These are phyloP conservation scores for Annulohypoxylon truncatum DNA, from an alignment of 2,329 filamentous ascomycete species.

Conservation along the genomic window DNA sequence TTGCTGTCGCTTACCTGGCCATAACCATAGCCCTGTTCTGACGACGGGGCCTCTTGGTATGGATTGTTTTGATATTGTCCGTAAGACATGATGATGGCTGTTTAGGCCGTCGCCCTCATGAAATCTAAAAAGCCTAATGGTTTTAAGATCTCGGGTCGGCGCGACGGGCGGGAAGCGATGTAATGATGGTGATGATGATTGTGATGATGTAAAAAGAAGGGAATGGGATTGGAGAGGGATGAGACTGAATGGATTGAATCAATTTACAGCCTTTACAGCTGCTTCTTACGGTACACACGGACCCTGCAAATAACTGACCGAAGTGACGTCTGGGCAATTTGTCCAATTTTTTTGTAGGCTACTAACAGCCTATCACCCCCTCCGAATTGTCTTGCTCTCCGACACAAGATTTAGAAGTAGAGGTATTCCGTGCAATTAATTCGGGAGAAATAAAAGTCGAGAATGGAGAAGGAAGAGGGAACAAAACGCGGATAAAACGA, in stretches of 20 bases:
- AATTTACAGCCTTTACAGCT: constrained; percentile 27
- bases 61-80: constrained; percentile 73
- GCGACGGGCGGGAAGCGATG: constrained; percentile 6
- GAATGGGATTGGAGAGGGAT: constrained; percentile 28
- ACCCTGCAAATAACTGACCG: constrained; percentile 29
- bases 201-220: constrained; percentile 25
- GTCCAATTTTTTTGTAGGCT: constrained; percentile 14
- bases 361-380: constrained; percentile 32
- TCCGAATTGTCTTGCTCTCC: constrained; percentile 8
- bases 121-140: constrained; percentile 25
- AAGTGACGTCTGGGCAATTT: constrained; percentile 39
- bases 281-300: constrained; percentile 26
- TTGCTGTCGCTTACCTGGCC: constrained; percentile 54
- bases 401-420: not conserved
- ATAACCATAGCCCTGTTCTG: constrained; percentile 61
- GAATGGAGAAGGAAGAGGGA: not conserved
- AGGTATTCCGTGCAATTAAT: not conserved
- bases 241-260: constrained; percentile 13
- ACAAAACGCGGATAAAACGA: not conserved
- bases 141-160: constrained; percentile 10
- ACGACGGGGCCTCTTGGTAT: constrained; percentile 66
- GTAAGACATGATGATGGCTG: constrained; percentile 71
- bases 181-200: constrained; percentile 15
- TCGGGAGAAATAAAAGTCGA: not conserved
- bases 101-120: constrained; percentile 23